Evolutionary conservation across 148 eudicot species (phyloP).

Genomic region (Arctostaphylos glauca): DNA sequence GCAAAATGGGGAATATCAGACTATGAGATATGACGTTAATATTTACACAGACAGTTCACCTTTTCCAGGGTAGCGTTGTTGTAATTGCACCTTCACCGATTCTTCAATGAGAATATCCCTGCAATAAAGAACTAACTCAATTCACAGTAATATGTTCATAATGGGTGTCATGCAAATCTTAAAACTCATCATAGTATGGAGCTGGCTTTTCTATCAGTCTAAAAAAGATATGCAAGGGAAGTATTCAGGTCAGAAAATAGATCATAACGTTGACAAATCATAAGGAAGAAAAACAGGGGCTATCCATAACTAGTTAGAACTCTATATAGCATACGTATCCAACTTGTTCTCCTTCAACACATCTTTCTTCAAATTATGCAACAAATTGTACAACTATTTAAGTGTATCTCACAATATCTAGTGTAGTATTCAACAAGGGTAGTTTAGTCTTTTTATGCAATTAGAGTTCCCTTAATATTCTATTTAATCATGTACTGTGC

Average conservation of each 20-base stretch:
- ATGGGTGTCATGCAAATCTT: neutral
- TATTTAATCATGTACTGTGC: no score
- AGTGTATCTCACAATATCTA: neutral
- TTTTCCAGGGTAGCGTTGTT: conserved; percentile 26
- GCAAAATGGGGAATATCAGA: neutral
- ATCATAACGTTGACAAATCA: neutral
- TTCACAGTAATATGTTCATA: neutral
- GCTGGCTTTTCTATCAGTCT: neutral
- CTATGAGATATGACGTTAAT: neutral
- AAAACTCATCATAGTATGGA: neutral
- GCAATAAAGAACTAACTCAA: neutral
- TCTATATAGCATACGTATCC: neutral
- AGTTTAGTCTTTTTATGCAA: no score
- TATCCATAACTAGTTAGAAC: no score
- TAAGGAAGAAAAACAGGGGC: neutral
- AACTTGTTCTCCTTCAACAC: neutral
- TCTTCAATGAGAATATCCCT: conserved; percentile 40
- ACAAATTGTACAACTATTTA: neutral
- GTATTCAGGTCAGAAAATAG: neutral
- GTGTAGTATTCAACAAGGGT: no score
- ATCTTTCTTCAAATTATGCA: neutral
- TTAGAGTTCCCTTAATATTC: no score
- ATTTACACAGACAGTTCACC: conserved; percentile 18
- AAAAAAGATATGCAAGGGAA: neutral
- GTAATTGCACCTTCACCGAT: conserved; percentile 31